Evolutionary conservation across 2,329 filamentous ascomycete species (phyloP).

Genomic region (Nemania serpens): DNA sequence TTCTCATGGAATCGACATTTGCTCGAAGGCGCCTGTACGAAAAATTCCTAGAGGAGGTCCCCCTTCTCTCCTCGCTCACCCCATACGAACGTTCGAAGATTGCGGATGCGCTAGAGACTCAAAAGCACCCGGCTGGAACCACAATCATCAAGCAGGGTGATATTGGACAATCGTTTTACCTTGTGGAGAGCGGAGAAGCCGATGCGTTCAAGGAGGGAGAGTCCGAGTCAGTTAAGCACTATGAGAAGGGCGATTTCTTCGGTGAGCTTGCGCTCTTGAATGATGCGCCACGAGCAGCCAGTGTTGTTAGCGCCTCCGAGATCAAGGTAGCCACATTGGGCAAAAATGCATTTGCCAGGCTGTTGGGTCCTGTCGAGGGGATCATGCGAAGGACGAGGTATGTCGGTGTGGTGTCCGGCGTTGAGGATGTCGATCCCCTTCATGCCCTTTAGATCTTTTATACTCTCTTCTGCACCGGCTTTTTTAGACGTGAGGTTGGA

Average conservation of each 20-base stretch:
- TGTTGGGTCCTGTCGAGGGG: conserved; percentile 89
- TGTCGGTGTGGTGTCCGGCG: conserved; percentile 62
- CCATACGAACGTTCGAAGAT: conserved; percentile 97
- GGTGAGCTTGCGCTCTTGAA: conserved; percentile 93
- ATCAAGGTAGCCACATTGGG: conserved; percentile 92
- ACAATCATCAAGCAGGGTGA: conserved; percentile 91
- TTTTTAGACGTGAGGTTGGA: conserved; percentile 22
- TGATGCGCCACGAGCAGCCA: conserved; percentile 90
- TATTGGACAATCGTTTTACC: conserved; percentile 87
- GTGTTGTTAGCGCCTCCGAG: conserved; percentile 79
- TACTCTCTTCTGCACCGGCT: conserved; percentile 17
- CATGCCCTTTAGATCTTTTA: conserved; percentile 43
- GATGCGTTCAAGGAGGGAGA: conserved; percentile 81
- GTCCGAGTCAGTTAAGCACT: conserved; percentile 74
- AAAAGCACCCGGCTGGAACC: conserved; percentile 79
- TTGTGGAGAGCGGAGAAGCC: conserved; percentile 85
- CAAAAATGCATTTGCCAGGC: conserved; percentile 91
- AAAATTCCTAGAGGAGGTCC: conserved; percentile 92
- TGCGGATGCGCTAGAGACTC: conserved; percentile 90
- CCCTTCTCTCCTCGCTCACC: conserved; percentile 79
- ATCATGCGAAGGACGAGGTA: conserved; percentile 85
- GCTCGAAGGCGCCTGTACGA: conserved; percentile 96
- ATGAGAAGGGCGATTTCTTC: conserved; percentile 94
- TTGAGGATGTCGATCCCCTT: conserved; percentile 71
- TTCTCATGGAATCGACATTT: conserved; percentile 97